phyloP scores from a whole-genome alignment of 306 rosid genomes.

The Cucumis hystrix region DNA sequence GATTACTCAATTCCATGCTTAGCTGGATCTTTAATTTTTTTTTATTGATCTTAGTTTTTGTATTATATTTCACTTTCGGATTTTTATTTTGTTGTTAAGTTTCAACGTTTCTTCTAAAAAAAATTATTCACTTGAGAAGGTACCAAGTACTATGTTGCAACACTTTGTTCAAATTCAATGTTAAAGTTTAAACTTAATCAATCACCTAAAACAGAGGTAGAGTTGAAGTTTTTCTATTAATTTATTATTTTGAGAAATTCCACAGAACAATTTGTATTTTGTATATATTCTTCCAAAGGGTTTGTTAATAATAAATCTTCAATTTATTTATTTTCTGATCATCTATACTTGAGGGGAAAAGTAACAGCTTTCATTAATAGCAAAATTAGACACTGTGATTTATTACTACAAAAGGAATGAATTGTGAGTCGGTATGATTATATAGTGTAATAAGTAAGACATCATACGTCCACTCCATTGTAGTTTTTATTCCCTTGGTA shows the following conservation, averaged over 20 bases:
- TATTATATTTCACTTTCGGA: not conserved
- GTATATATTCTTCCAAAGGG: not conserved
- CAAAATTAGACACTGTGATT: no score
- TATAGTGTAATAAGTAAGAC: no score
- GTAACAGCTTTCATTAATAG: no score
- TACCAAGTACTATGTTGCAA: not conserved
- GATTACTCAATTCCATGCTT: not conserved
- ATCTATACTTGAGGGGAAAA: not conserved
- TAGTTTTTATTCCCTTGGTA: no score
- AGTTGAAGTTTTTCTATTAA: not conserved
- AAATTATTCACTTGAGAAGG: not conserved
- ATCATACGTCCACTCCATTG: no score
- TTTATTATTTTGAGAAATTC: not conserved
- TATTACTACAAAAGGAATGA: no score
- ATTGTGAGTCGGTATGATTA: no score
- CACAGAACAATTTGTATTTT: no score
- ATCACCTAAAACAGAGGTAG: no score
- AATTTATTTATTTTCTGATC: no score
- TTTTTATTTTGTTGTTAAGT: not conserved
- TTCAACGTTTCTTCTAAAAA: no score
- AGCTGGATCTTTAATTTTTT: not conserved
- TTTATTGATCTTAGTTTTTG: not conserved
- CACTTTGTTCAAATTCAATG: not conserved
- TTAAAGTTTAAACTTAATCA: no score
- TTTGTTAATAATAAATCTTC: not conserved